phyloP scores from a whole-genome alignment of 177 flowering plant genomes.

The Telopea speciosissima region DNA sequence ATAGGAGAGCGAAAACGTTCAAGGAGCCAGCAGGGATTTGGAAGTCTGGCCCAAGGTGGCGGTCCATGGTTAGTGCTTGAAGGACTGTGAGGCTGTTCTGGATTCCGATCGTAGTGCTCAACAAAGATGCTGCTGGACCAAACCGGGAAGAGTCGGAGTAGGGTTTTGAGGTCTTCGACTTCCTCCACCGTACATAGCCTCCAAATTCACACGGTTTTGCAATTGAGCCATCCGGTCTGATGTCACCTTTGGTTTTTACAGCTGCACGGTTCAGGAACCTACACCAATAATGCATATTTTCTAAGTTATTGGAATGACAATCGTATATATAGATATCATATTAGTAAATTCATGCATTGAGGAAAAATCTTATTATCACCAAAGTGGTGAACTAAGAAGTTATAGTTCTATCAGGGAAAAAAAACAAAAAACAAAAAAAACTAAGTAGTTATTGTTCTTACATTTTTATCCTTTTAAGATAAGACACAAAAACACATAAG shows the following conservation, averaged over 20 bases:
- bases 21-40: slow-evolving; percentile 38
- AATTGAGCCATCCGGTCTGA: slow-evolving; percentile 12
- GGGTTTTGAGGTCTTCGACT: slow-evolving; percentile 42
- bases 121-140: slow-evolving; percentile 37
- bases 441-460: too few species aligned
- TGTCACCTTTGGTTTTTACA: slow-evolving; percentile 18
- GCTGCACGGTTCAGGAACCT: slow-evolving; percentile 38
- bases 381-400: too few species aligned
- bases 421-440: too few species aligned
- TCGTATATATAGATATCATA: too few species aligned
- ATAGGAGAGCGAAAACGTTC: slow-evolving; percentile 16
- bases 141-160: slow-evolving; percentile 30
- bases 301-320: too few species aligned
- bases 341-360: too few species aligned
- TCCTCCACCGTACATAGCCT: slow-evolving; percentile 32
- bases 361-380: too few species aligned
- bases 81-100: slow-evolving; percentile 31
- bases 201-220: slow-evolving; percentile 38
- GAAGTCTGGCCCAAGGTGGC: slow-evolving; percentile 34
- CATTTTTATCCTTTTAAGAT: too few species aligned
- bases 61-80: slow-evolving; percentile 52
- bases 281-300: neutral
- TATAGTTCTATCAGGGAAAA: too few species aligned
- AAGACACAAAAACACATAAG: too few species aligned
- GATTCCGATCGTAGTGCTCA: slow-evolving; percentile 27